These are phyloP conservation scores for Acacia acuminata DNA, from an alignment of 306 rosid genomes.

Conservation along the genomic window DNA sequence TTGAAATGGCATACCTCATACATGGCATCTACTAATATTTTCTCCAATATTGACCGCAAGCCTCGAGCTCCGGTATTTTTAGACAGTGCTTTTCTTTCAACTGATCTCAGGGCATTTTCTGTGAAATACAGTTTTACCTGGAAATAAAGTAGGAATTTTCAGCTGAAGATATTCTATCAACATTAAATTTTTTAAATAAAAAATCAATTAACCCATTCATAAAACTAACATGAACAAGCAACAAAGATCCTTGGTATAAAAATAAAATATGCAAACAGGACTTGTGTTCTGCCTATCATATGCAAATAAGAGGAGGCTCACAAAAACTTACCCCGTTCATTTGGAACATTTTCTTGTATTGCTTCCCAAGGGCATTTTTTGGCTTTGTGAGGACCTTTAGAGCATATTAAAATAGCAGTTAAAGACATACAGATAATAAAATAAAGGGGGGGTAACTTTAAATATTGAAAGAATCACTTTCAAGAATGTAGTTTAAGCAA, in stretches of 20 bases:
- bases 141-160: constrained; percentile 10
- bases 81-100: constrained; percentile 78
- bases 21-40: constrained; percentile 89
- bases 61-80: constrained; percentile 96
- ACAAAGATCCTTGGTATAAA: constrained; percentile 36
- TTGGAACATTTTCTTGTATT: constrained; percentile 87
- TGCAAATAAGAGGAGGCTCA: constrained; percentile 6
- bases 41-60: constrained; percentile 77
- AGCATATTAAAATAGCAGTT: constrained; percentile 15
- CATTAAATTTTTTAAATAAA: constrained; percentile 3
- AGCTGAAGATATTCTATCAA: constrained; percentile 14
- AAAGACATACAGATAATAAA: constrained; percentile 5
- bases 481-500: constrained; percentile 8
- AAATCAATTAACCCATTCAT: constrained; percentile 18
- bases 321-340: constrained; percentile 79
- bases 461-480: constrained; percentile 1
- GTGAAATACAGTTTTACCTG: constrained; percentile 85
- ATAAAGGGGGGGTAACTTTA: background rate
- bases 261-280: constrained; percentile 1
- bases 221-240: constrained; percentile 27
- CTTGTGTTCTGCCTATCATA: background rate
- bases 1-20: constrained; percentile 69
- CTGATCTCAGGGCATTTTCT: constrained; percentile 62
- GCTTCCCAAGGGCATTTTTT: constrained; percentile 96
- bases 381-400: constrained; percentile 88